Percentiles rank a stretch among this genome's conserved stretches.
Conservation (phyloP, 805 yeast species). For the Saccharomycopsis babjevae region DNA sequence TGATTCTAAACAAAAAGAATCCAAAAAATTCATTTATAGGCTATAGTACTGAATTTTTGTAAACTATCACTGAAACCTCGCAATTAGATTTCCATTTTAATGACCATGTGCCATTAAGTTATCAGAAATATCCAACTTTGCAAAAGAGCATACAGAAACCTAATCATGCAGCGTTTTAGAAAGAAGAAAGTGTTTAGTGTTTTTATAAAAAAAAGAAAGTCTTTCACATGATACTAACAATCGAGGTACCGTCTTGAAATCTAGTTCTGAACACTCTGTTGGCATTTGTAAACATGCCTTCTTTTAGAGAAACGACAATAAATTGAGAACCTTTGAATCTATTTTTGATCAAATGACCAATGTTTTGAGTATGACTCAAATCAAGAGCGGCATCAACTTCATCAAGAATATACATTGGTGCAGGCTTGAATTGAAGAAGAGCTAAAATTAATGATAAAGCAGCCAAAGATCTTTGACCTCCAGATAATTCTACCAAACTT, state of each 20-base stretch:
- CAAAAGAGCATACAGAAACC: not conserved
- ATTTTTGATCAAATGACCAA: slow-evolving; percentile 92
- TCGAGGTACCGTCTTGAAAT: slow-evolving; percentile 94
- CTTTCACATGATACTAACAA: slow-evolving; percentile 58
- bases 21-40: no score
- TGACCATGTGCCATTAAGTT: no score
- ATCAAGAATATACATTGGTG: slow-evolving; percentile 95
- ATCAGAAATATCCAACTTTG: no score
- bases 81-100: no score
- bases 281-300: slow-evolving; percentile 97
- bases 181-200: not conserved
- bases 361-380: slow-evolving; percentile 92
- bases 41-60: no score
- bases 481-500: slow-evolving; percentile 86
- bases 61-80: no score
- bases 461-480: slow-evolving; percentile 92
- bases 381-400: slow-evolving; percentile 99
- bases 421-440: slow-evolving; percentile 87
- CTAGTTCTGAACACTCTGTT: slow-evolving; percentile 87
- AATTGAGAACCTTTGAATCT: slow-evolving; percentile 93
- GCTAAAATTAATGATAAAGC: slow-evolving; percentile 91
- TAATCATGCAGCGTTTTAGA: not conserved
- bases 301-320: slow-evolving; percentile 91
- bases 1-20: no score
- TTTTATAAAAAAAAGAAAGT: not conserved